phyloP scores from a whole-genome alignment of 371 early-diverging fungal genomes.

The Circinella umbellata region DNA sequence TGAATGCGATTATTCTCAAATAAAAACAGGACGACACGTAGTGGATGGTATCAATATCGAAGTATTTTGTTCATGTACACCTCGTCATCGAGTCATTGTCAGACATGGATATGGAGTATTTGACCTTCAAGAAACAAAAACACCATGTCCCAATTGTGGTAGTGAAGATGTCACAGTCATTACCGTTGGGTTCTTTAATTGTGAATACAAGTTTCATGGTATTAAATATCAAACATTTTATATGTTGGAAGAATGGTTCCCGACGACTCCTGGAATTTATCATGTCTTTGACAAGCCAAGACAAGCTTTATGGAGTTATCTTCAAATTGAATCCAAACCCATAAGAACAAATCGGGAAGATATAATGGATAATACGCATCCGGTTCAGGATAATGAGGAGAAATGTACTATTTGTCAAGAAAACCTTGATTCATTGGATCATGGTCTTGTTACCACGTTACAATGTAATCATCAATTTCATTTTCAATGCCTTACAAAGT shows the following conservation, averaged over 20 bases:
- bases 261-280: not conserved
- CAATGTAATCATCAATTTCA: not conserved
- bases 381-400: not conserved
- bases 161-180: not conserved
- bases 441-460: not conserved
- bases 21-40: no score
- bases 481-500: not conserved
- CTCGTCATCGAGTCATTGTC: not conserved
- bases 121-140: not conserved
- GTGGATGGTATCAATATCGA: not conserved
- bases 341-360: not conserved
- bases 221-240: no score
- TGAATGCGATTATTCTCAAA: not conserved
- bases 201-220: no score
- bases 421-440: not conserved
- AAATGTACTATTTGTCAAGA: not conserved
- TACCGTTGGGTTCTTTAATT: not conserved
- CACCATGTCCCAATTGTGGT: not conserved
- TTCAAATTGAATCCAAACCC: not conserved
- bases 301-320: not conserved
- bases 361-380: no score
- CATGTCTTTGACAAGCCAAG: not conserved
- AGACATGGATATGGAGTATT: not conserved
- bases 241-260: not conserved
- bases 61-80: not conserved